Conservation (phyloP, 2,329 filamentous ascomycete species). For the Penicillium glabrum region DNA sequence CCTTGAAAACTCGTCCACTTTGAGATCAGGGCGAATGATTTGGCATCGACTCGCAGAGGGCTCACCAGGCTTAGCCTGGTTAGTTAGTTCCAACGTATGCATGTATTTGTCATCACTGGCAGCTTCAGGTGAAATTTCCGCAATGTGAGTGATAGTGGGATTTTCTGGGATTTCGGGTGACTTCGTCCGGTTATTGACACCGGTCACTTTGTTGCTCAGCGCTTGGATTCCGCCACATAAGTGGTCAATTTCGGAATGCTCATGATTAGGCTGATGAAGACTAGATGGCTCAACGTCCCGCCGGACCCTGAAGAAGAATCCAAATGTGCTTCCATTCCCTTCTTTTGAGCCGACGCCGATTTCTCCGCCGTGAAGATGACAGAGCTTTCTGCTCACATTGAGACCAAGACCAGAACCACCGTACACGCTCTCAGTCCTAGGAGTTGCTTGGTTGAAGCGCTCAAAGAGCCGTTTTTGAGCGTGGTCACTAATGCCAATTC, state of each 20-base stretch:
- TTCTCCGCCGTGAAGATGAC: slow-evolving; percentile 75
- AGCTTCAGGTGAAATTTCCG: slow-evolving; percentile 8
- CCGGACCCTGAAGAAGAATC: slow-evolving; percentile 56
- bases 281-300: slow-evolving; percentile 6
- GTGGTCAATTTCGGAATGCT: slow-evolving; percentile 11
- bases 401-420: slow-evolving; percentile 76
- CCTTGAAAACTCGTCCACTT: background rate
- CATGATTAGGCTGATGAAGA: background rate
- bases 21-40: background rate
- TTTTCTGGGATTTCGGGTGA: slow-evolving; percentile 13
- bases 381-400: slow-evolving; percentile 77
- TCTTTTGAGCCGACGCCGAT: slow-evolving; percentile 67
- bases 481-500: slow-evolving; percentile 67
- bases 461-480: slow-evolving; percentile 76
- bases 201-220: slow-evolving; percentile 19
- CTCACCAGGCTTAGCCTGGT: background rate
- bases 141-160: slow-evolving; percentile 11
- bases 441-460: slow-evolving; percentile 75
- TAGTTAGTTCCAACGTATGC: slow-evolving; percentile 10
- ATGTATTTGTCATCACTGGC: slow-evolving; percentile 3
- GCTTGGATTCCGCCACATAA: slow-evolving; percentile 17
- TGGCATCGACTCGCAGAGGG: too few relatives aligned
- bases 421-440: slow-evolving; percentile 74
- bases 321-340: slow-evolving; percentile 58
- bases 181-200: slow-evolving; percentile 8